Evolutionary conservation across 768 basidiomycete species (phyloP).

Genomic region (Leccinum olivaceopallidum): DNA sequence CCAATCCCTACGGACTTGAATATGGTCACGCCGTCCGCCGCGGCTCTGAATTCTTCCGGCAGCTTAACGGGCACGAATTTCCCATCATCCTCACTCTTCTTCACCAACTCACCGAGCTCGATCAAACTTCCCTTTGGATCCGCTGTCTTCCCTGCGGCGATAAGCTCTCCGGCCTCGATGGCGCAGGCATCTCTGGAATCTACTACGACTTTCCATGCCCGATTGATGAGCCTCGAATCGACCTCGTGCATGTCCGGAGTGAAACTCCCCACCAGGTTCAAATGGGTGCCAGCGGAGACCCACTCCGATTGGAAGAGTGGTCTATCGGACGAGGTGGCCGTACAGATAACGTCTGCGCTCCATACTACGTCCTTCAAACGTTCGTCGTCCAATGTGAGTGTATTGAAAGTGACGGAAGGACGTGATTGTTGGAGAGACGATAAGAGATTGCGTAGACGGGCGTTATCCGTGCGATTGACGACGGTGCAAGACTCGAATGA

Average conservation of each 20-base stretch:
- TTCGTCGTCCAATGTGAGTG: slow-evolving; percentile 10
- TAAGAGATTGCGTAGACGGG: slow-evolving; percentile 44
- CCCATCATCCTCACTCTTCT: slow-evolving; percentile 6
- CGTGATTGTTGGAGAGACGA: slow-evolving; percentile 28
- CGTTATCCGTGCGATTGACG: slow-evolving; percentile 58
- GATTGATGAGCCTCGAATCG: slow-evolving; percentile 52
- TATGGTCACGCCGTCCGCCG: slow-evolving; percentile 58
- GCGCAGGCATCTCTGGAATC: slow-evolving; percentile 72
- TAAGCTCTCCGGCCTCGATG: slow-evolving; percentile 83
- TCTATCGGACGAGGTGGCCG: slow-evolving; percentile 67
- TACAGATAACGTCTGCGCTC: slow-evolving; percentile 54
- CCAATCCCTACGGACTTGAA: slow-evolving; percentile 91
- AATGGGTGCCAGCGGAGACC: slow-evolving; percentile 61
- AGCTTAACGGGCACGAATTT: slow-evolving; percentile 13
- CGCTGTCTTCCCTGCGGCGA: slow-evolving; percentile 44
- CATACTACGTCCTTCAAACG: slow-evolving; percentile 16
- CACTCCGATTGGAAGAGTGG: slow-evolving; percentile 72
- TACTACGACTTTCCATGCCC: slow-evolving; percentile 63
- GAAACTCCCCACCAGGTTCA: slow-evolving; percentile 83
- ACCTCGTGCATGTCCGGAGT: slow-evolving; percentile 82
- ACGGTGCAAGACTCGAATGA: slow-evolving; percentile 56
- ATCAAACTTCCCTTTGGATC: slow-evolving; percentile 42
- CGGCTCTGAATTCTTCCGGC: slow-evolving; percentile 8
- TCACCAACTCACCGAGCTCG: slow-evolving; percentile 71
- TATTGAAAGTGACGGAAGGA: slow-evolving; percentile 24